A percentile compares a stretch with the other conserved stretches of the same genome.
Evolutionary conservation across 768 basidiomycete species (phyloP).

Genomic region (Boletus fagicola): DNA sequence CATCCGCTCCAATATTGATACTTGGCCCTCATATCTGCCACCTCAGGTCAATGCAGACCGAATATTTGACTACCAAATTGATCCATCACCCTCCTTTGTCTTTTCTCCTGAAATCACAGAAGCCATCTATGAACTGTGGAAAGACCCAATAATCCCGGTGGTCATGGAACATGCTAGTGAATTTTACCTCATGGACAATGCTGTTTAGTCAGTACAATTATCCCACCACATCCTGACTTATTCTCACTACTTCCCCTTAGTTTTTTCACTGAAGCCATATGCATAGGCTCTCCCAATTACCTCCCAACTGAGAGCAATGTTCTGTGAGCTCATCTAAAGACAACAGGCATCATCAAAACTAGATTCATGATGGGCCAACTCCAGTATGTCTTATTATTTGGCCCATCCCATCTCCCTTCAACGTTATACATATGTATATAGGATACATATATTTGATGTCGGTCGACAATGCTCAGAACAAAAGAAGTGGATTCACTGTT

Average conservation of each 20-base stretch:
- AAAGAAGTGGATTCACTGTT: constrained; percentile 82
- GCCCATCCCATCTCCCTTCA: background rate
- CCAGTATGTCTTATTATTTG: constrained; percentile 37
- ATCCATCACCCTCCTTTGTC: constrained; percentile 41
- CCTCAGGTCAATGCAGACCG: constrained; percentile 20
- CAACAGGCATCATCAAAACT: constrained; percentile 88
- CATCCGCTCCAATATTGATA: too few species aligned
- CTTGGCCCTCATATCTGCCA: too few species aligned
- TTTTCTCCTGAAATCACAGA: constrained; percentile 66
- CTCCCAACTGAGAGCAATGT: constrained; percentile 85
- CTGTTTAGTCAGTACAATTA: constrained; percentile 64
- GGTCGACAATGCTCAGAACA: constrained; percentile 79
- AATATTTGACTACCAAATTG: constrained; percentile 55
- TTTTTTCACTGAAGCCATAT: constrained; percentile 83
- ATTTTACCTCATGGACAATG: constrained; percentile 94
- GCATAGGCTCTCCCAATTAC: constrained; percentile 81
- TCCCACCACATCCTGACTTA: background rate
- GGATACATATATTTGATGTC: constrained; percentile 74
- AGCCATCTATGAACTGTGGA: constrained; percentile 67
- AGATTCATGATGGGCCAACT: constrained; percentile 68
- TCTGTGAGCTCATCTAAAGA: constrained; percentile 81
- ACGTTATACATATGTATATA: too few species aligned
- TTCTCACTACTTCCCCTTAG: constrained; percentile 35
- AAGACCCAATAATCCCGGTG: constrained; percentile 57
- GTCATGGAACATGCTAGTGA: constrained; percentile 62